Evolutionary conservation across 371 early-diverging fungal species (phyloP), one percentile per base, ranked within the genome.

Genomic region (Mortierella sp.): DNA sequence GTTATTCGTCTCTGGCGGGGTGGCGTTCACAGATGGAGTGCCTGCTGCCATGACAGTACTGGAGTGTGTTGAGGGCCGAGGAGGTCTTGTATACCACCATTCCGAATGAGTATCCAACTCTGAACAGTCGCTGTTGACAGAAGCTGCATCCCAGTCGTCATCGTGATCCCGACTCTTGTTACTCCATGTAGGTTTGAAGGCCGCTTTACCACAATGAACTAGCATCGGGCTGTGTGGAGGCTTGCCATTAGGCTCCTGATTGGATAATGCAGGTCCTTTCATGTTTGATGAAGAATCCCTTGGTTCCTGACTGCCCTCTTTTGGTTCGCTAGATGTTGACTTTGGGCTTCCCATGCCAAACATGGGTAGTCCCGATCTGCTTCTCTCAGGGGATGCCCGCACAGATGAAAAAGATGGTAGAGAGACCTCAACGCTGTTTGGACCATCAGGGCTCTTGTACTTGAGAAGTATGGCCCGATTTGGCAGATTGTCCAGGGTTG

Each of bases 81-180:
- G 74, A 2, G 74, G 74, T 39, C 50, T 58, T 0, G 74, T 73
- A 43, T 73, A 73, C 74, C 74, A 73, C 74, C 74, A 73, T 28
- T 73, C 74, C 17, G 55, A 22, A 17, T 53, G n/a, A 0, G 74
- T 27, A 22, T 67, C 74, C 16, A 59, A 67, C 24, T 73, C 74
- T 7, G 74, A 73, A 21, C 44, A 59, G 27, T 73, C 74, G 37
- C 74, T 73, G 21, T 59, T 67, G 17, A 67, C 27, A 13, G 74
- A 73, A n/a, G 67, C 45, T 3, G 67, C 44, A 34, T 73, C 74
- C 74, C 74, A 73, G 43, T 73, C 63, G 25, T 73, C 74, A 21
- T 73, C 74, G 16, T 63, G 54, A n/a, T 73, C 74, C 17, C 60
- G 58, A 47, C 67, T 60, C 44, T 51, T 61, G 27, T 73, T 63